Evolutionary conservation across 352 stramenopile genomes (phyloP), one percentile per base, ranked within the genome.

Genomic region (Nothophytophthora sp.): DNA sequence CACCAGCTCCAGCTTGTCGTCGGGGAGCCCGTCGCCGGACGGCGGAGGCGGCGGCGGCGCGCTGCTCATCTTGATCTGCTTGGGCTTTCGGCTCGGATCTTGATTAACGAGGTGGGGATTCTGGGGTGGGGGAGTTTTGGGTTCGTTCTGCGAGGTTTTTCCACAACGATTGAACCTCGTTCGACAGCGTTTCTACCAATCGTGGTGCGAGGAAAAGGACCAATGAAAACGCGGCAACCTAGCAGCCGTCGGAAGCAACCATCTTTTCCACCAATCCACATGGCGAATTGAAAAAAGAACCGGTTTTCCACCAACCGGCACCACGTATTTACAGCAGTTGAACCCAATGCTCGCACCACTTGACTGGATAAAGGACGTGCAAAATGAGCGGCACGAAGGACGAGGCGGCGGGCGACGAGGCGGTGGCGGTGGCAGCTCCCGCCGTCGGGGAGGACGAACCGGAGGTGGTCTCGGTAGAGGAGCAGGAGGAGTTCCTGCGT

Each of bases 401-500:
- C 16, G 36, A 38, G 28, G 7, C 50, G 33, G 28, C 47, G 37
- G 36, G 27, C 29, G 44, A 44, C 4, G 47, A 33, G 4, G 27
- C 20, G 29, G 47, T 12, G 19, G 15, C n/a, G 2, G 18, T 6
- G 28, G 37, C 4, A 30, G 19, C 20, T 30, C 30, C 37, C 15
- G 27, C 27, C n/a, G n/a, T 30, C 6, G 27, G 5, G 27, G 27
- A 6, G 27, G 27, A 11, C 29, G 63, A 66, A 53, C 37, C 47
- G 7, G 64, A 85, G 56, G 59, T 73, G 42, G 71, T 73, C 56
- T 57, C 55, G 0, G 65, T 81, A 3, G 70, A 83, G 44, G 76
- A 89, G 57, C 76, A 88, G 49, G 71, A 88, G 55, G 81, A 89
- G 50, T 89, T 92, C 45, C 47, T 87, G 38, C 70, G 58, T 8